Base-by-base conservation (phyloP, 345 rosid genomes). In the Gossypioides kirkii region DNA sequence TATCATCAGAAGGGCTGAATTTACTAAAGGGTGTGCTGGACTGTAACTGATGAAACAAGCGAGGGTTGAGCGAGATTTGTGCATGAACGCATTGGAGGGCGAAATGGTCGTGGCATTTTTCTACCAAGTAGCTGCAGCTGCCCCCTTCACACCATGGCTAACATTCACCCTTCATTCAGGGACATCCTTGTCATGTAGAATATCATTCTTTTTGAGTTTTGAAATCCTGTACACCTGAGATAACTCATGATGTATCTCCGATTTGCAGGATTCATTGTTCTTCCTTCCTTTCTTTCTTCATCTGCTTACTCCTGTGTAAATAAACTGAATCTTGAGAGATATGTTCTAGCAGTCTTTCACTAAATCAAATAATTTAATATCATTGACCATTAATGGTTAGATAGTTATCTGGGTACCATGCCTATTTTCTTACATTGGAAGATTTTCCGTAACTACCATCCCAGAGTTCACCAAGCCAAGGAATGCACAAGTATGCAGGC, bases 1-100 rank as follows among this genome's bases (percentile, higher is more conserved):
- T 94, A 79, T 94, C 98, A 0, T 83, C 93, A 0, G 98, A 92
- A 83, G 98, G 95, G 60, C 83, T 92, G 75, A 88, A 94, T 80
- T 76, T 92, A 65, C 88, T 94, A 4, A 94, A 92, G 85, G 97
- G 95, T 3, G 90, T 81, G 32, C 81, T 92, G n/a, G 97, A 90
- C 69, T 26, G 89, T 10, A 80, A 88, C 83, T 73, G 87, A 14
- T 87, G 85, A 86, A 70, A 69, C 17, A 49, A 26, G 36, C 47
- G 74, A 54, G 65, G 22, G n/a, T 26, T 60, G 2, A 10, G 10
- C 58, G 53, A 49, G 22, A n/a, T 52, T 22, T 20, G 67, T 72
- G 22, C 76, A 47, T 47, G 71, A 66, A 65, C 41, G 12, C 73
- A 45, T 65, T 60, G 73, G 46, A 75, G 38, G 65, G 62, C 13